Evolutionary conservation across 1,139 yeast genomes (phyloP).

Genomic region (Zygosaccharomyces pseudobailii): DNA sequence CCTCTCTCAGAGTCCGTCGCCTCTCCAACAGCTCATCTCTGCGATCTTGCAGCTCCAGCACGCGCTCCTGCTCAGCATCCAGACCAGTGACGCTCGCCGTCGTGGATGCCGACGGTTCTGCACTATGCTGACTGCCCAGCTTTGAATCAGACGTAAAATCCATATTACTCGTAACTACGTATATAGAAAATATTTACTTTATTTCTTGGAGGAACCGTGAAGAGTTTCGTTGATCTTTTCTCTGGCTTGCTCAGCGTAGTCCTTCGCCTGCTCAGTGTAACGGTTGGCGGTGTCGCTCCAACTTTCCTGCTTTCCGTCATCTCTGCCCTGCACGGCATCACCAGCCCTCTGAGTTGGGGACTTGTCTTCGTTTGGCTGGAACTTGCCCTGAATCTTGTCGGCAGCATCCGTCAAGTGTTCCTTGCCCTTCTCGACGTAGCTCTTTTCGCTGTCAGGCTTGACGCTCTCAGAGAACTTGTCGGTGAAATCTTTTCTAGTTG

Average conservation of each 20-base stretch:
- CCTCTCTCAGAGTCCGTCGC: slow-evolving; percentile 17
- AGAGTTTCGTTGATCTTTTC: slow-evolving; percentile 1
- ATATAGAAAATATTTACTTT: background rate
- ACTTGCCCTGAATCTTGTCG: slow-evolving; percentile 58
- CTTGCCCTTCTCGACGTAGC: slow-evolving; percentile 60
- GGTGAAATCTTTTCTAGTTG: slow-evolving; percentile 70
- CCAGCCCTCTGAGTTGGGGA: slow-evolving; percentile 61
- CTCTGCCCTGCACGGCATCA: slow-evolving; percentile 53
- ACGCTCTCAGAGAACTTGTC: slow-evolving; percentile 63
- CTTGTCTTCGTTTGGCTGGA: slow-evolving; percentile 63
- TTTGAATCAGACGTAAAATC: slow-evolving; percentile 14
- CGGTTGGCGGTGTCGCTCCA: slow-evolving; percentile 54
- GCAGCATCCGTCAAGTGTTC: slow-evolving; percentile 61
- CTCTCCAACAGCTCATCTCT: slow-evolving; percentile 15
- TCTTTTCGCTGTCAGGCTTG: slow-evolving; percentile 71
- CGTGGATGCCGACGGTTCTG: background rate
- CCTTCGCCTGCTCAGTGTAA: slow-evolving; percentile 60
- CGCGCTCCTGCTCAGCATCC: slow-evolving; percentile 13
- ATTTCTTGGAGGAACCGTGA: background rate
- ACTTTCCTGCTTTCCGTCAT: slow-evolving; percentile 44
- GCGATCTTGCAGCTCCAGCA: slow-evolving; percentile 17
- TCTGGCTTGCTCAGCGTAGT: slow-evolving; percentile 18
- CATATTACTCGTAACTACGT: slow-evolving; percentile 1
- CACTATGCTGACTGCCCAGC: background rate
- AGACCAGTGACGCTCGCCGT: slow-evolving; percentile 2